Percentiles rank a stretch among this genome's conserved stretches.
Conservation (phyloP, 495 filamentous ascomycete species). For the Xylaria intraflava region DNA sequence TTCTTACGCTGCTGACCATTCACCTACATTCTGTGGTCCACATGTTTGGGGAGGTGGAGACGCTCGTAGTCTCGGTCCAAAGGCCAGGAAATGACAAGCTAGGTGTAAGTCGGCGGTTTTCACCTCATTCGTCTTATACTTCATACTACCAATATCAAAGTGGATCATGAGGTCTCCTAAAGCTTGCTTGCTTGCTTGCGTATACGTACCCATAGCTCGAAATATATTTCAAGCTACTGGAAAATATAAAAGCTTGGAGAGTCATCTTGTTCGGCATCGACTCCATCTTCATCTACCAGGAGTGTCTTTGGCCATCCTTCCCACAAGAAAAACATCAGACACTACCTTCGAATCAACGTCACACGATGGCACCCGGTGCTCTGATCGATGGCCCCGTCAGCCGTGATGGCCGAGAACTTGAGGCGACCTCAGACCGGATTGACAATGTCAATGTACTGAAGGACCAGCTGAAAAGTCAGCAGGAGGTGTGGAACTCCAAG, state of each 20-base stretch:
- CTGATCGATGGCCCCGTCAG: conserved; percentile 21
- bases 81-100: neutral
- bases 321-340: neutral
- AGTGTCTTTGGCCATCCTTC: neutral
- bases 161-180: conserved; percentile 15
- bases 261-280: neutral
- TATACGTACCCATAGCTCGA: neutral
- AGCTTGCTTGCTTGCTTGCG: conserved; percentile 6
- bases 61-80: neutral
- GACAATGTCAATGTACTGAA: conserved; percentile 78
- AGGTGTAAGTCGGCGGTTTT: conserved; percentile 25
- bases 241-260: neutral
- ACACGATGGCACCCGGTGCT: conserved; percentile 24
- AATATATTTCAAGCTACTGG: conserved; percentile 2
- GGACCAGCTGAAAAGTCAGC: conserved; percentile 27
- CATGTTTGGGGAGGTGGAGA: conserved; percentile 9
- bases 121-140: conserved; percentile 1
- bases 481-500: conserved; percentile 45
- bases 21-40: conserved; percentile 8
- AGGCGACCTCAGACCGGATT: conserved; percentile 70
- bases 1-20: conserved; percentile 4
- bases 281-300: neutral
- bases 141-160: conserved; percentile 2
- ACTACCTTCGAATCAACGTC: neutral
- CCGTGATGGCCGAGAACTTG: conserved; percentile 68